These are phyloP conservation scores for Pachyrhizus erosus DNA, from an alignment of 306 rosid genomes.

Conservation along the genomic window DNA sequence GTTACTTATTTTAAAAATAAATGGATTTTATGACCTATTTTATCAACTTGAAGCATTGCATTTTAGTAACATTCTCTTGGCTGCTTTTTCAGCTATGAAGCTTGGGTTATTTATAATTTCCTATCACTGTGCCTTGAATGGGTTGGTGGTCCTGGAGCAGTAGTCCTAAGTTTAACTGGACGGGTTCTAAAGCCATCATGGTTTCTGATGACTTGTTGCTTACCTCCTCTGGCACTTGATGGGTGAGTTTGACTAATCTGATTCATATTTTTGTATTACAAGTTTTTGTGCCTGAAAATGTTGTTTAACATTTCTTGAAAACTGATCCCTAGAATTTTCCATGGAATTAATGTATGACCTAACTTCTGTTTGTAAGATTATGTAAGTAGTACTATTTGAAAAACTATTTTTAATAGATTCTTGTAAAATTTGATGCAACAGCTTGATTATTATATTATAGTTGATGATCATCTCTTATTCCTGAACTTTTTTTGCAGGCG, in stretches of 20 bases:
- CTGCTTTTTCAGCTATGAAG: constrained; percentile 78
- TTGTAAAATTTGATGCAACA: background rate
- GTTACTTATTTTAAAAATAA: constrained; percentile 19
- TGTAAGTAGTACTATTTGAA: background rate
- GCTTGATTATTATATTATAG: constrained; percentile 21
- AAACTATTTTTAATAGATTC: background rate
- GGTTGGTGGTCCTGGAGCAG: constrained; percentile 99
- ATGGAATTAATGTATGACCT: background rate
- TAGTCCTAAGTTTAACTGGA: constrained; percentile 83
- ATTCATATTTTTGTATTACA: background rate
- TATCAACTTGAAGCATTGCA: background rate
- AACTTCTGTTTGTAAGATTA: background rate
- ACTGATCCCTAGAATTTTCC: background rate
- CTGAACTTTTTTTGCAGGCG: constrained; percentile 67
- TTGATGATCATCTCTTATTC: constrained; percentile 36
- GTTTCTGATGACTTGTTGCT: constrained; percentile 81
- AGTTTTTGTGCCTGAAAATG: background rate
- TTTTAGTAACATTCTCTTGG: constrained; percentile 17
- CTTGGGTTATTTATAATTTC: constrained; percentile 92
- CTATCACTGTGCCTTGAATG: constrained; percentile 84
- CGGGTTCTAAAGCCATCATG: constrained; percentile 82
- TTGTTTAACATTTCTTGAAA: constrained; percentile 5
- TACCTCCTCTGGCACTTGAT: constrained; percentile 79
- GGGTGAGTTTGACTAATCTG: constrained; percentile 62
- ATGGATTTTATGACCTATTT: constrained; percentile 7